Conservation (phyloP, 768 basidiomycete species). For the Leccinum ochraceum region DNA sequence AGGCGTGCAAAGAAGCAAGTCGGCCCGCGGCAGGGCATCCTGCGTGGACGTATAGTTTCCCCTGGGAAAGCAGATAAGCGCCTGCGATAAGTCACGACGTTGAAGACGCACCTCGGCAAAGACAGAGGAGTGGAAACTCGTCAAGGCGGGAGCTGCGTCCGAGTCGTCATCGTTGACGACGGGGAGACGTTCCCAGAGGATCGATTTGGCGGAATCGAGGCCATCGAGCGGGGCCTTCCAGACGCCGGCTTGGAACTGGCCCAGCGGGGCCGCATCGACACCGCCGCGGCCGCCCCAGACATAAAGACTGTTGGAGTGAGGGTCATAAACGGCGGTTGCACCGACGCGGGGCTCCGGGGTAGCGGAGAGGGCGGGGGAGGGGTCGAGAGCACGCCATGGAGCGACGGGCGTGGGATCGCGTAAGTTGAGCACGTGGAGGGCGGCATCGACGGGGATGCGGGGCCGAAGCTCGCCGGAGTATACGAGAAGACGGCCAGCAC, state of each 20-base stretch:
- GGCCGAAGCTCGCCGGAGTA: constrained; percentile 48
- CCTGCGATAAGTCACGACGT: not conserved
- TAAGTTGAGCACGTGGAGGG: constrained; percentile 30
- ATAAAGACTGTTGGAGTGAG: constrained; percentile 30
- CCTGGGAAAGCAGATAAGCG: constrained; percentile 18
- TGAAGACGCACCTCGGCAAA: constrained; percentile 26
- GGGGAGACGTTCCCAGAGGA: constrained; percentile 34
- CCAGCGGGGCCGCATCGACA: constrained; percentile 35
- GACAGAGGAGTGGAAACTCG: constrained; percentile 40
- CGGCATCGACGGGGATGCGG: constrained; percentile 41
- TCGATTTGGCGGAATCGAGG: not conserved
- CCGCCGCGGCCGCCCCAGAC: constrained; percentile 51
- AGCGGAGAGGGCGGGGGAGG: constrained; percentile 19
- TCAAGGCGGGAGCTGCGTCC: constrained; percentile 31
- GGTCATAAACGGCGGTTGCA: constrained; percentile 24
- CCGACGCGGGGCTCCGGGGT: constrained; percentile 25
- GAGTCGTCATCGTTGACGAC: constrained; percentile 30
- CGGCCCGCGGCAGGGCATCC: constrained; percentile 42
- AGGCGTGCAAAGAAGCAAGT: constrained; percentile 36
- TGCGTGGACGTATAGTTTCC: constrained; percentile 40
- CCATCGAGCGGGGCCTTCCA: constrained; percentile 27
- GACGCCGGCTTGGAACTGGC: constrained; percentile 28
- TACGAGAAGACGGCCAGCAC: constrained; percentile 32
- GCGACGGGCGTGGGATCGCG: not conserved
- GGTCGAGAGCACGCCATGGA: constrained; percentile 22